Percentiles rank a stretch among this genome's conserved stretches.
Conservation (phyloP, 2,329 filamentous ascomycete genomes). For the Hansfordia pulvinata region DNA sequence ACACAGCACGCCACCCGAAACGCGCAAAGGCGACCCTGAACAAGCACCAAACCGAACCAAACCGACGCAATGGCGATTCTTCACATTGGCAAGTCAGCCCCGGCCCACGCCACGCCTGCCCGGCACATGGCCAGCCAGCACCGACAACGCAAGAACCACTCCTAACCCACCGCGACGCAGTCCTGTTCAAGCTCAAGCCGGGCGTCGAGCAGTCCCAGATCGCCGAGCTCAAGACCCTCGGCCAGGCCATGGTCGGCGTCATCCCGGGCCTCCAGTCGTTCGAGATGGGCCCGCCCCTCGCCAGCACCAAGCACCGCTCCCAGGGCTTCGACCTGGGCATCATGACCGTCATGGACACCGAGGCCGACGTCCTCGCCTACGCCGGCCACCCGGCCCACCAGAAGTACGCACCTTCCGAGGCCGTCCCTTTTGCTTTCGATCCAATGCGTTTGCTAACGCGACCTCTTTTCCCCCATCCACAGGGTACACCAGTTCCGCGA, state of each 20-base stretch:
- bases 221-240: background rate
- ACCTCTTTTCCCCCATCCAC: too few species aligned
- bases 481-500: conserved; percentile 5
- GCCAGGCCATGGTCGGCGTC: conserved; percentile 2
- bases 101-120: conserved; percentile 27
- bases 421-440: conserved; percentile 1
- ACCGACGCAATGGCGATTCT: conserved; percentile 17
- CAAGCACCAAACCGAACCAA: too few species aligned
- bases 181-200: conserved; percentile 2
- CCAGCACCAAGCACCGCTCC: conserved; percentile 5
- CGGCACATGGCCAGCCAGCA: too few species aligned
- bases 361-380: conserved; percentile 6
- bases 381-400: conserved; percentile 7
- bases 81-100: conserved; percentile 55
- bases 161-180: background rate
- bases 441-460: background rate
- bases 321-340: conserved; percentile 8
- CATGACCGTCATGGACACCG: conserved; percentile 7
- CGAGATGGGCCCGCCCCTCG: conserved; percentile 4
- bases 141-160: too few species aligned
- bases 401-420: conserved; percentile 1
- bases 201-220: background rate
- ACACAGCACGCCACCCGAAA: too few species aligned
- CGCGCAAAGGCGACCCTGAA: too few species aligned
- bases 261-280: conserved; percentile 1